Conservation (phyloP, 169 alveolate species). For the Besnoitia besnoiti region DNA sequence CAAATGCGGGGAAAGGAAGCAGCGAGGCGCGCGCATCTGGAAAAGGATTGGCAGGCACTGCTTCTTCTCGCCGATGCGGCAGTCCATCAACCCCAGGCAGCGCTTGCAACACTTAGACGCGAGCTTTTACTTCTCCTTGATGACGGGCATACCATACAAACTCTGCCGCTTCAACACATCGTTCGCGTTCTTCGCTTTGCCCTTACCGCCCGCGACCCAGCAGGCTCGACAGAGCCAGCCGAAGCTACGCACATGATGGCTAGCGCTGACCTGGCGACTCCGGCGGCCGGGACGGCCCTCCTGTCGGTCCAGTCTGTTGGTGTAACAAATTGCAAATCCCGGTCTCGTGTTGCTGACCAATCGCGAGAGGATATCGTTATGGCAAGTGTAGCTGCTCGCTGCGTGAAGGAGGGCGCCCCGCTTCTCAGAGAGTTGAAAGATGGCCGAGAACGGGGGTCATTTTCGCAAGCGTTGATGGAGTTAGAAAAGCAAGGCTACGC, state of each 20-base stretch:
- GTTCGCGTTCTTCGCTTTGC: conserved; percentile 19
- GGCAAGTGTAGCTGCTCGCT: neutral
- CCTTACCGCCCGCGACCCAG: neutral
- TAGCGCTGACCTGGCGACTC: too few species aligned
- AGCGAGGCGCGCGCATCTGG: neutral
- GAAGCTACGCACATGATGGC: too few species aligned
- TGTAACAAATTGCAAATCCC: too few species aligned
- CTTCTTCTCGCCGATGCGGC: conserved; percentile 26
- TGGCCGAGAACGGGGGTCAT: neutral
- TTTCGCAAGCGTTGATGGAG: neutral
- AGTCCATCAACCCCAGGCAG: neutral
- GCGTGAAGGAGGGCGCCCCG: conserved; percentile 24
- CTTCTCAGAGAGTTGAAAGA: neutral
- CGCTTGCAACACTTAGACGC: neutral
- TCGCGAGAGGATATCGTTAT: neutral
- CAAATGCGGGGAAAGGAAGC: too few species aligned
- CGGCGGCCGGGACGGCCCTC: too few species aligned
- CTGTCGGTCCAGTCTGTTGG: too few species aligned
- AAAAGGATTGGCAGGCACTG: neutral
- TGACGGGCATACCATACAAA: neutral
- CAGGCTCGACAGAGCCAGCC: neutral
- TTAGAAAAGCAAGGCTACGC: neutral
- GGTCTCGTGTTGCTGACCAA: too few species aligned
- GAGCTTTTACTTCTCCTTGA: neutral
- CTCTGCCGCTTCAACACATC: neutral